A percentile compares a stretch with the other conserved stretches of the same genome.
Conservation (phyloP, 371 early-diverging fungal species). For the Haplosporangium sp. region DNA sequence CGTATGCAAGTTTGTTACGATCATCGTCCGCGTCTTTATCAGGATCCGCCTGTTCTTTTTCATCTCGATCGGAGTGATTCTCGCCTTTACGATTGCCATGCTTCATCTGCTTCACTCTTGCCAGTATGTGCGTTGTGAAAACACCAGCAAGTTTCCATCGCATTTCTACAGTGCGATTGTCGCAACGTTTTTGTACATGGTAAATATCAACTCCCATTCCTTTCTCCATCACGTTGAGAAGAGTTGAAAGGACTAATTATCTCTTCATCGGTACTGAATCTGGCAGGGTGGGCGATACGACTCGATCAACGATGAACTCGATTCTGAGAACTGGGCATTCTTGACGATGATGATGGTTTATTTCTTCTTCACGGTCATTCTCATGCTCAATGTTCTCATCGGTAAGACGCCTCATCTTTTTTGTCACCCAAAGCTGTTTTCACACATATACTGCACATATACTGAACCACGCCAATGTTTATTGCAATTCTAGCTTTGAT, state of each 20-base stretch:
- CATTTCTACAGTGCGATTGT: constrained; percentile 25
- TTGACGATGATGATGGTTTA: constrained; percentile 38
- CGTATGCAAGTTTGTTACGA: constrained; percentile 17
- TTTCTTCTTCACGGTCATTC: constrained; percentile 42
- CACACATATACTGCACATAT: not conserved
- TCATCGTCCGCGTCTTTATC: constrained; percentile 4
- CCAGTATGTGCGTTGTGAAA: not conserved
- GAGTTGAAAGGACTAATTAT: too few species aligned
- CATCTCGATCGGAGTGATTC: constrained; percentile 8
- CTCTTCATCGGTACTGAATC: not conserved
- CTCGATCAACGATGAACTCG: constrained; percentile 15
- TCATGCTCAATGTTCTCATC: constrained; percentile 48
- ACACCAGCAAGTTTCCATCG: not conserved
- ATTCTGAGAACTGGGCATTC: constrained; percentile 2
- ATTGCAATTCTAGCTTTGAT: constrained; percentile 6
- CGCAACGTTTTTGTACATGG: constrained; percentile 43
- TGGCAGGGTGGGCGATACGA: constrained; percentile 43
- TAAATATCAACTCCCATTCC: not conserved
- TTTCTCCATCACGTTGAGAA: not conserved
- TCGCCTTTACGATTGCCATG: not conserved
- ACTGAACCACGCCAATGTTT: not conserved
- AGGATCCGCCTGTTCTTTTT: constrained; percentile 17
- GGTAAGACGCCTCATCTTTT: constrained; percentile 6
- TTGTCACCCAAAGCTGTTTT: not conserved
- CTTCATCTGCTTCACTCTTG: not conserved